These are phyloP conservation scores for Telopea speciosissima DNA, from an alignment of 177 flowering plant species.

Conservation along the genomic window DNA sequence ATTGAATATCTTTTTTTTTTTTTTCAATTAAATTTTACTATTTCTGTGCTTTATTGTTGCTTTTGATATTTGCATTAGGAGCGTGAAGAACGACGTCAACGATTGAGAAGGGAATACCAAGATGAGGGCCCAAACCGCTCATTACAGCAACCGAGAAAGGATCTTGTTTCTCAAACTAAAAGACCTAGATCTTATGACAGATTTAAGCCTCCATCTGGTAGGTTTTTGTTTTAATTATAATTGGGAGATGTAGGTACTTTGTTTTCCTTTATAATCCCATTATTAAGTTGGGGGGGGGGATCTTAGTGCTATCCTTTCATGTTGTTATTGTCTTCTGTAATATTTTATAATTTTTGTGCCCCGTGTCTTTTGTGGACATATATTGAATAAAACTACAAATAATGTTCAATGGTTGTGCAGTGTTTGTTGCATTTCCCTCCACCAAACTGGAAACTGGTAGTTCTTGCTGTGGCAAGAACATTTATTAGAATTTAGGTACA, in stretches of 20 bases:
- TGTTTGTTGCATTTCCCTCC: no score
- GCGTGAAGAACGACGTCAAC: constrained; percentile 76
- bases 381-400: not conserved
- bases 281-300: not conserved
- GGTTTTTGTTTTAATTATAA: constrained; percentile 4
- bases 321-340: not conserved
- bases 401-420: no score
- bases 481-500: no score
- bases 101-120: constrained; percentile 59
- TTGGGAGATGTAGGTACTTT: not conserved
- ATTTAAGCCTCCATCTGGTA: constrained; percentile 70
- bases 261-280: not conserved
- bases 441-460: no score
- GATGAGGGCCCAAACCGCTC: constrained; percentile 46
- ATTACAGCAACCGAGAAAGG: constrained; percentile 32
- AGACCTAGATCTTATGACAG: constrained; percentile 36
- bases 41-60: constrained; percentile 8
- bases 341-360: not conserved
- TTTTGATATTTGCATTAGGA: constrained; percentile 42
- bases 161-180: constrained; percentile 29
- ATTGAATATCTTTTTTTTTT: not conserved
- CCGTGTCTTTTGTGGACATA: not conserved
- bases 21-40: not conserved
- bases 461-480: no score
- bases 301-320: not conserved